These are phyloP conservation scores for Apiospora saccharicola DNA, from an alignment of 2,329 filamentous ascomycete species.

Conservation along the genomic window DNA sequence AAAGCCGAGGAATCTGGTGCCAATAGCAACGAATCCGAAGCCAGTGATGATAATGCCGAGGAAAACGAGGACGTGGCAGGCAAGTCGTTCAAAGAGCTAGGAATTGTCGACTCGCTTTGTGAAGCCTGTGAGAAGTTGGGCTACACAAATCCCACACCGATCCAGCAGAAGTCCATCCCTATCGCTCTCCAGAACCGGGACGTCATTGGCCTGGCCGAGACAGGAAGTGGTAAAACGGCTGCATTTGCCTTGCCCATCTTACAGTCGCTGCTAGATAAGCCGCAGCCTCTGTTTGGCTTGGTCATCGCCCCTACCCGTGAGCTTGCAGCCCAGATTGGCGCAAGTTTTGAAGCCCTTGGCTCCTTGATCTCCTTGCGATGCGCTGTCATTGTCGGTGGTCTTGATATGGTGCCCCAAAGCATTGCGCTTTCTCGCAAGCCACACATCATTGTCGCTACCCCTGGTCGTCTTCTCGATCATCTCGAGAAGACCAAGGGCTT, in stretches of 20 bases:
- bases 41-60: slow-evolving; percentile 35
- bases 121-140: slow-evolving; percentile 85
- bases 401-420: slow-evolving; percentile 93
- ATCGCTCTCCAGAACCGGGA: slow-evolving; percentile 81
- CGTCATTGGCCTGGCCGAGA: slow-evolving; percentile 93
- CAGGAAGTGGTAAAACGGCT: slow-evolving; percentile 93
- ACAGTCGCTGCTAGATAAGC: slow-evolving; percentile 87
- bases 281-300: slow-evolving; percentile 85
- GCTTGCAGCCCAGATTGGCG: slow-evolving; percentile 88
- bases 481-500: slow-evolving; percentile 98
- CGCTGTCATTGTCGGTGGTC: slow-evolving; percentile 87
- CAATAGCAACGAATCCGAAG: slow-evolving; percentile 26
- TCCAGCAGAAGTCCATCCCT: slow-evolving; percentile 87
- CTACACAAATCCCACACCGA: slow-evolving; percentile 87
- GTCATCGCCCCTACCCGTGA: slow-evolving; percentile 93
- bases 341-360: slow-evolving; percentile 87
- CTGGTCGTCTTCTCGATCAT: slow-evolving; percentile 88
- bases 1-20: slow-evolving; percentile 41
- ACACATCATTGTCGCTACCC: slow-evolving; percentile 91
- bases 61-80: slow-evolving; percentile 35
- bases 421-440: slow-evolving; percentile 96
- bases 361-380: slow-evolving; percentile 87
- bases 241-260: slow-evolving; percentile 94
- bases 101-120: slow-evolving; percentile 85
- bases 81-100: slow-evolving; percentile 77